Evolutionary conservation across 2,329 filamentous ascomycete species (phyloP).

Genomic region (Pseudogymnoascus sp.): DNA sequence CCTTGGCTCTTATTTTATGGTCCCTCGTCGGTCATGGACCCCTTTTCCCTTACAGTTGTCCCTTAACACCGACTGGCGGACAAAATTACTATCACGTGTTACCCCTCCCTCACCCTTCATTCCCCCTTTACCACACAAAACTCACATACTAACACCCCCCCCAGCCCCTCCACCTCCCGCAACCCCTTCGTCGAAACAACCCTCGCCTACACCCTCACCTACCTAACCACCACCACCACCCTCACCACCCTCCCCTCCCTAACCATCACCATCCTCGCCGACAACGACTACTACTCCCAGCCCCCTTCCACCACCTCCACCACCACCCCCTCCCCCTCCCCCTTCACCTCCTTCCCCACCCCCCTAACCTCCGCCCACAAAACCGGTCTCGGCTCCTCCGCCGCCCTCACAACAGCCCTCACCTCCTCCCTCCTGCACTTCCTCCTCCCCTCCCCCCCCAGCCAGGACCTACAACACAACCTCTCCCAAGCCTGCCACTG

Average conservation of each 20-base stretch:
- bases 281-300: slow-evolving; percentile 94
- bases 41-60: not conserved
- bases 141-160: slow-evolving; percentile 13
- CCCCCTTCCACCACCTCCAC: slow-evolving; percentile 30
- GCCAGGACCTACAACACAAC: slow-evolving; percentile 67
- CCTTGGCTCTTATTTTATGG: not conserved
- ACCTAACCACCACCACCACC: slow-evolving; percentile 45
- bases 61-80: no score
- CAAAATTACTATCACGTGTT: no score
- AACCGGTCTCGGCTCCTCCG: slow-evolving; percentile 90
- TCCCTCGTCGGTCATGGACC: not conserved
- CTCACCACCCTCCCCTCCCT: slow-evolving; percentile 30
- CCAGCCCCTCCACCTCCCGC: slow-evolving; percentile 37
- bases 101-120: not conserved
- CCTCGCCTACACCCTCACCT: slow-evolving; percentile 77
- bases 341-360: slow-evolving; percentile 72
- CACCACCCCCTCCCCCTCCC: slow-evolving; percentile 30
- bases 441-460: slow-evolving; percentile 47
- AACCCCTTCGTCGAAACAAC: slow-evolving; percentile 94
- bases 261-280: slow-evolving; percentile 79
- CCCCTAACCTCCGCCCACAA: slow-evolving; percentile 76
- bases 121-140: not conserved
- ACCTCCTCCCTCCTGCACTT: slow-evolving; percentile 68
- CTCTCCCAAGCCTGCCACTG: slow-evolving; percentile 90
- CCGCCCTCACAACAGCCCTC: slow-evolving; percentile 83